These are phyloP conservation scores for Cladosporium velox DNA, from an alignment of 2,329 filamentous ascomycete species.

Conservation along the genomic window DNA sequence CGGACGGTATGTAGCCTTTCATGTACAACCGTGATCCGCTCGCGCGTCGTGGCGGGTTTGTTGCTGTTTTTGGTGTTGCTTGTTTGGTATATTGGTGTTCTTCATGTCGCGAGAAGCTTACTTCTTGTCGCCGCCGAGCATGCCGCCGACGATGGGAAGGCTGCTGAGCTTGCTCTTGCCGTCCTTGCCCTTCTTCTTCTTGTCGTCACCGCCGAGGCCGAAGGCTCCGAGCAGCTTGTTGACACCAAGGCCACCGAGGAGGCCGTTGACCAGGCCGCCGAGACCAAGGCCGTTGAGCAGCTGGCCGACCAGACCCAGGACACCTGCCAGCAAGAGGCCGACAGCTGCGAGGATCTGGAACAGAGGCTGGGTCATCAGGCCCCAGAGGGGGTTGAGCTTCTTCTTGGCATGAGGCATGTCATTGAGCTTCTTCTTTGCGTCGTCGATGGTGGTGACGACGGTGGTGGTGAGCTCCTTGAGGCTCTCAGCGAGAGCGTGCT, in stretches of 20 bases:
- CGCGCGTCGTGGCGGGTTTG: neutral
- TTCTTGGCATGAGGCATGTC: conserved; percentile 95
- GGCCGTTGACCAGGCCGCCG: conserved; percentile 75
- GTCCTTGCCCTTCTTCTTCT: conserved; percentile 50
- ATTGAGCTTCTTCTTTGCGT: conserved; percentile 82
- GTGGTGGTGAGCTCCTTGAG: conserved; percentile 83
- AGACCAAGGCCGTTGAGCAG: conserved; percentile 79
- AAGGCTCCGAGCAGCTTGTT: conserved; percentile 74
- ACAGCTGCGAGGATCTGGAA: conserved; percentile 93
- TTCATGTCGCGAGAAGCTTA: neutral
- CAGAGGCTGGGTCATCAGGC: conserved; percentile 76
- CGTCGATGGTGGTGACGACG: conserved; percentile 81
- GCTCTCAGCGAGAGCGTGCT: conserved; percentile 79
- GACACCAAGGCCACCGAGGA: conserved; percentile 75
- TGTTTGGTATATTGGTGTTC: neutral
- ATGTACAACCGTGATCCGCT: neutral
- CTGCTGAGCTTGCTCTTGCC: conserved; percentile 38
- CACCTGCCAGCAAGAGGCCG: conserved; percentile 77
- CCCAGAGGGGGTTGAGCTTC: conserved; percentile 89
- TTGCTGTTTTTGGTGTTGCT: neutral
- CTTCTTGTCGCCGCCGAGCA: conserved; percentile 49
- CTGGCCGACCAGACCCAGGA: conserved; percentile 77
- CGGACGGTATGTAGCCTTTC: conserved; percentile 11
- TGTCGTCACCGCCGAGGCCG: conserved; percentile 59
- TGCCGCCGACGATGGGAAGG: conserved; percentile 50